Base-by-base conservation (phyloP, 495 filamentous ascomycete species). In the Geoglossum glabrum region DNA sequence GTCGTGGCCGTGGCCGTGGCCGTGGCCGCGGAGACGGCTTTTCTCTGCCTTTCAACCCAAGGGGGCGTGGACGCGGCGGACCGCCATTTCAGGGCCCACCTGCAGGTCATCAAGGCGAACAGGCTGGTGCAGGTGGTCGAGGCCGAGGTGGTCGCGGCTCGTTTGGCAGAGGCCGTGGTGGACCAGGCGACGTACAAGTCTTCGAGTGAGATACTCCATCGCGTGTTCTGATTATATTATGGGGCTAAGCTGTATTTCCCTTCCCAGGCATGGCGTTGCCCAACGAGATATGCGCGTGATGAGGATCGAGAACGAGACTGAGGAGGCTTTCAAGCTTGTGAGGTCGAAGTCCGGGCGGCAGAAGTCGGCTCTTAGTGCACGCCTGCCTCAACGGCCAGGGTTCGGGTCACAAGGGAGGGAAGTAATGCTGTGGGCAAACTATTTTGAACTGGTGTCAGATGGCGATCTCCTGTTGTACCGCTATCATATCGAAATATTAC, bases 371-470 rank as follows among this genome's bases (percentile, higher is more conserved):
- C 8, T 58, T 1, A 46, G n/a, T 17, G 1, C 30, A 11, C 45
- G 56, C 17, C 57, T 71, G 21, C 70, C 70, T 19, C 62, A 61
- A 0, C 70, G 74, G 2, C 72, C 70, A 10, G 69, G 65, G 0
- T 79, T 73, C 63, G 76, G 72, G 5, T 71, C 62, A 0, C n/a
- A 59, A 25, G 76, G 76, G 15, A 49, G 30, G 15, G 0, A 38
- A 1, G 66, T 73, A 23, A 56, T 66, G 0, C 62, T 78, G 0
- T 67, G 74, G 17, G 67, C 74, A 0, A 76, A 79, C 56, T 76
- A 74, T 60, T 71, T 78, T 57, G 43, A 64, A 3, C 25, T 77
- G 19, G 11, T 38, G 0, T 60, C 66, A 46, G 10, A 36, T 28
- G 9, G 25, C 45, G 15, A 58, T 21, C 25, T 57, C 21, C n/a